These are phyloP conservation scores for Bathelium albidoporum DNA, from an alignment of 495 filamentous ascomycete species.

Conservation along the genomic window DNA sequence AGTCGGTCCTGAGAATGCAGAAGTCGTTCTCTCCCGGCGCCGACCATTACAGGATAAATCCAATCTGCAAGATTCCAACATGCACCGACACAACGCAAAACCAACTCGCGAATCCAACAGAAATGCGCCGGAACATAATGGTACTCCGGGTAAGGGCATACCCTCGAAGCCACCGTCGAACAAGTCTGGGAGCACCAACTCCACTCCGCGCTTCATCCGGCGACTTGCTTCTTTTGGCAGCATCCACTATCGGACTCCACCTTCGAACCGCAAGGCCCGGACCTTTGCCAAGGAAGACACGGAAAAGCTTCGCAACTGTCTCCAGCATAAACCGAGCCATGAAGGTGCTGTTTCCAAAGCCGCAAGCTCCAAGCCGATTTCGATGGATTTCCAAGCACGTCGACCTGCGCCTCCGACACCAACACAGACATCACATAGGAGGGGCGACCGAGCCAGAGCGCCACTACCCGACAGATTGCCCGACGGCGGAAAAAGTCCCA, in stretches of 20 bases:
- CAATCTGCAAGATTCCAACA: background rate
- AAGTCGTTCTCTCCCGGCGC: background rate
- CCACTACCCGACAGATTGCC: background rate
- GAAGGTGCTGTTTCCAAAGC: background rate
- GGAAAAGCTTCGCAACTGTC: slow-evolving; percentile 11
- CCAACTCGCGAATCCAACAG: background rate
- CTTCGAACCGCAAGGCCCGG: slow-evolving; percentile 24
- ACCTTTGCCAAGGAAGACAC: slow-evolving; percentile 17
- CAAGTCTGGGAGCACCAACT: background rate
- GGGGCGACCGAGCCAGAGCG: background rate
- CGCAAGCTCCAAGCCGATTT: background rate
- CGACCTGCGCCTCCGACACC: background rate
- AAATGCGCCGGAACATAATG: background rate
- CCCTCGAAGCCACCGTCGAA: background rate
- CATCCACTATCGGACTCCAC: slow-evolving; percentile 25
- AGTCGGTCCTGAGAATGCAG: background rate
- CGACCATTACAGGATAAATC: background rate
- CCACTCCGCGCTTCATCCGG: background rate
- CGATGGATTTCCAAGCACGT: background rate
- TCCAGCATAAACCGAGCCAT: background rate
- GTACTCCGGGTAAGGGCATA: background rate
- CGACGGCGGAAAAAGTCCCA: background rate
- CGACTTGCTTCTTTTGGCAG: background rate
- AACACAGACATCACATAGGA: background rate
- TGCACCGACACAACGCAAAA: background rate